These are phyloP conservation scores for Coemansia furcata DNA, from an alignment of 192 early-diverging fungal species.

Conservation along the genomic window DNA sequence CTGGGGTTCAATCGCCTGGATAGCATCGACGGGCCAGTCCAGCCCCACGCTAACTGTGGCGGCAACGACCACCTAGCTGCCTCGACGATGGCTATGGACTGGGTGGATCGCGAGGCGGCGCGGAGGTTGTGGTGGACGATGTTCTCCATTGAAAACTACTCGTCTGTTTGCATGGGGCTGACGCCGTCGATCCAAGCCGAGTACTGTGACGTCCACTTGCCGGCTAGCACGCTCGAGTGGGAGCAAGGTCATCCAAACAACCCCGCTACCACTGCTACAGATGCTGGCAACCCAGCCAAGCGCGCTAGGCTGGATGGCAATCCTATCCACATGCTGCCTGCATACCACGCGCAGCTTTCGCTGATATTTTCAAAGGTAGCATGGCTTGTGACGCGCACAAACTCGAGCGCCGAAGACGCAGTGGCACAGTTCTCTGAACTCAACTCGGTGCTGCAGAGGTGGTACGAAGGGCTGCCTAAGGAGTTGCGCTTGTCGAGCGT, in stretches of 20 bases:
- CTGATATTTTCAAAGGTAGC: slow-evolving; percentile 54
- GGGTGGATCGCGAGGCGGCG: slow-evolving; percentile 50
- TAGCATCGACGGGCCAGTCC: slow-evolving; percentile 40
- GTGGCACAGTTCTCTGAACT: slow-evolving; percentile 47
- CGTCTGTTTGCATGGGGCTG: slow-evolving; percentile 46
- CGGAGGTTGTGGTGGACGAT: slow-evolving; percentile 53
- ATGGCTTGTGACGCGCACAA: slow-evolving; percentile 50
- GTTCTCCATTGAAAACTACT: slow-evolving; percentile 52
- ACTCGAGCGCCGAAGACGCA: slow-evolving; percentile 27
- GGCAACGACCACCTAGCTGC: slow-evolving; percentile 17
- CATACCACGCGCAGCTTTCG: slow-evolving; percentile 52
- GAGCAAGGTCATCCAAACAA: slow-evolving; percentile 13
- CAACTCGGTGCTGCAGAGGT: slow-evolving; percentile 48
- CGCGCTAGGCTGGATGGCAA: slow-evolving; percentile 22
- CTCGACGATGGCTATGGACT: slow-evolving; percentile 38
- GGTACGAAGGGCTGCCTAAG: slow-evolving; percentile 54
- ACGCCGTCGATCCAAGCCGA: slow-evolving; percentile 54
- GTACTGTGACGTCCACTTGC: slow-evolving; percentile 48
- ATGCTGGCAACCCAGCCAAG: slow-evolving; percentile 12
- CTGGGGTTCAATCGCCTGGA: slow-evolving; percentile 52
- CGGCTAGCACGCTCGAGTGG: slow-evolving; percentile 45
- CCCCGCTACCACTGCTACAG: neutral
- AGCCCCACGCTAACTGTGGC: slow-evolving; percentile 19
- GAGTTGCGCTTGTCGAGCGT: slow-evolving; percentile 47
- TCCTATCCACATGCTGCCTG: slow-evolving; percentile 38